Percentiles rank a stretch among this genome's conserved stretches.
Evolutionary conservation across 2,329 filamentous ascomycete species (phyloP).

Genomic region (Grosmannia serpens): DNA sequence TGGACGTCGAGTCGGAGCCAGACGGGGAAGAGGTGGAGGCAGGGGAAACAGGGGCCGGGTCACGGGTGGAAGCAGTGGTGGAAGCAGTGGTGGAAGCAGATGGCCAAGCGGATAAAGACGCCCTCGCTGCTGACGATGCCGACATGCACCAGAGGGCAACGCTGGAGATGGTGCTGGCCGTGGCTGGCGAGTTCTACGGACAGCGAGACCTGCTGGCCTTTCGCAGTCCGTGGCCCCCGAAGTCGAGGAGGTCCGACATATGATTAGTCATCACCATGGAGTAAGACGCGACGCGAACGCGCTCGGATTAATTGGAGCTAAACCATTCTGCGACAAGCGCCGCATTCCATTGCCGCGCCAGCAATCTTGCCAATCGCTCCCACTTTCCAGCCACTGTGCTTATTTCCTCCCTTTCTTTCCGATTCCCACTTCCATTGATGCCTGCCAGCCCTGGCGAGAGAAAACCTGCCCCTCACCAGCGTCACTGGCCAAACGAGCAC

Average conservation of each 20-base stretch:
- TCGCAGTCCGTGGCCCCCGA: slow-evolving; percentile 41
- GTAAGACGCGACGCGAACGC: not conserved
- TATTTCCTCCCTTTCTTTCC: not conserved
- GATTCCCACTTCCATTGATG: not conserved
- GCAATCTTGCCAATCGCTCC: not conserved
- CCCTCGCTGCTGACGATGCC: slow-evolving; percentile 8
- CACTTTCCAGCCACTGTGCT: not conserved
- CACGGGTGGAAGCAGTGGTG: not conserved
- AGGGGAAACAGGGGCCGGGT: not conserved
- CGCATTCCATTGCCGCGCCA: not conserved
- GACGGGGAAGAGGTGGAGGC: not conserved
- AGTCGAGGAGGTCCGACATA: no score
- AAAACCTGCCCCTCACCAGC: not conserved
- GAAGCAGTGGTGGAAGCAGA: not conserved
- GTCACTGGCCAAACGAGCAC: no score
- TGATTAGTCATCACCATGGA: no score
- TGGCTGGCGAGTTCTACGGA: slow-evolving; percentile 80
- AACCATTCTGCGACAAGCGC: not conserved
- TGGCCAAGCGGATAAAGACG: not conserved
- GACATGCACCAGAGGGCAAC: slow-evolving; percentile 53
- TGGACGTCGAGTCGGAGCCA: slow-evolving; percentile 10
- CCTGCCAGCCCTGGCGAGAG: not conserved
- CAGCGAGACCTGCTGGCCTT: slow-evolving; percentile 76
- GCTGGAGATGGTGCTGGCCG: slow-evolving; percentile 81
- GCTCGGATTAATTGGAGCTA: not conserved